These are phyloP conservation scores for Gynostemma pentaphyllum DNA, from an alignment of 306 rosid species.

Conservation along the genomic window DNA sequence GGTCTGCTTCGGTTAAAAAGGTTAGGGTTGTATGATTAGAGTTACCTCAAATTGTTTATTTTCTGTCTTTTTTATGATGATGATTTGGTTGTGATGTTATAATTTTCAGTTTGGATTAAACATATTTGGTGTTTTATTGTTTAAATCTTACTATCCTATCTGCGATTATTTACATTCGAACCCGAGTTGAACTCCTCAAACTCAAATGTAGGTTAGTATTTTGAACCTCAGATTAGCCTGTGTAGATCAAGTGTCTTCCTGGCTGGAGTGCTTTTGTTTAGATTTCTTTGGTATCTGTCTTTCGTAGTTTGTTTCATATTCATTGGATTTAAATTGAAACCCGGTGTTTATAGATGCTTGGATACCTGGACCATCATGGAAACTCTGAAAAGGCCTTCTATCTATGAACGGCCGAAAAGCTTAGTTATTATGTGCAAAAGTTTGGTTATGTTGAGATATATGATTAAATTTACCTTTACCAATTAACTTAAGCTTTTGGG, in stretches of 20 bases:
- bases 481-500: too few species aligned
- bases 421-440: background rate
- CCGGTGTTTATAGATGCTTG: background rate
- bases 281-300: background rate
- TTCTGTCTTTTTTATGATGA: background rate
- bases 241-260: conserved; percentile 1
- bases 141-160: background rate
- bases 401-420: background rate
- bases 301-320: background rate
- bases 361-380: background rate
- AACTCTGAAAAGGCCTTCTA: background rate
- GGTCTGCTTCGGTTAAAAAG: conserved; percentile 99
- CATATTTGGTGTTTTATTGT: background rate
- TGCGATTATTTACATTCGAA: background rate
- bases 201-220: background rate
- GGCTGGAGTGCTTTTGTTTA: background rate
- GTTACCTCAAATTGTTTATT: background rate
- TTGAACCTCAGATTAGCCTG: background rate
- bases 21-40: conserved; percentile 17
- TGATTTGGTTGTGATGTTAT: background rate
- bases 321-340: background rate
- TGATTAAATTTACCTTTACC: too few species aligned
- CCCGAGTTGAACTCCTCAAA: background rate
- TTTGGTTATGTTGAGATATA: too few species aligned
- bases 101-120: background rate